phyloP scores from a whole-genome alignment of 805 yeast genomes.

The Wickerhamomyces mucosus region DNA sequence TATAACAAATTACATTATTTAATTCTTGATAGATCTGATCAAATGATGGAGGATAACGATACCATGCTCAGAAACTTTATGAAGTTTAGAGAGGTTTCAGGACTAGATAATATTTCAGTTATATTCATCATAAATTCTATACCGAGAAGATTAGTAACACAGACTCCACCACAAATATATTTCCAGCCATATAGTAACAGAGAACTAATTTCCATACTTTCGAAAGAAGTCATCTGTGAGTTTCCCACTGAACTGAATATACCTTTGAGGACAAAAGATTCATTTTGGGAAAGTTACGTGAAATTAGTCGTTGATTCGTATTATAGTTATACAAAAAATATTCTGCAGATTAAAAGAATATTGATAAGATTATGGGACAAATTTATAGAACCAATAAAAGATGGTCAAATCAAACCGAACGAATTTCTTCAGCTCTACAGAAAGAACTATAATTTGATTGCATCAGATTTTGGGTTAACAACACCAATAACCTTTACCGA shows the following conservation, averaged over 20 bases:
- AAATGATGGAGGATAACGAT: slow-evolving; percentile 15
- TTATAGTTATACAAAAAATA: slow-evolving; percentile 15
- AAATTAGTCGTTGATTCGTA: slow-evolving; percentile 17
- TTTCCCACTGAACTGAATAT: slow-evolving; percentile 8
- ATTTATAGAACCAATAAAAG: slow-evolving; percentile 12
- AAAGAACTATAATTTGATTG: slow-evolving; percentile 20
- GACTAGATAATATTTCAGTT: slow-evolving; percentile 10
- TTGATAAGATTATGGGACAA: slow-evolving; percentile 15
- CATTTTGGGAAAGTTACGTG: slow-evolving; percentile 17
- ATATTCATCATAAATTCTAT: slow-evolving; percentile 12
- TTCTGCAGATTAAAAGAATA: slow-evolving; percentile 10
- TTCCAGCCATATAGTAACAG: slow-evolving; percentile 13
- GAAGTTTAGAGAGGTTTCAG: slow-evolving; percentile 13
- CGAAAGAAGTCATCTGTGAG: slow-evolving; percentile 1
- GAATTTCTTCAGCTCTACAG: slow-evolving; percentile 21
- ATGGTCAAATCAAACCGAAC: slow-evolving; percentile 6
- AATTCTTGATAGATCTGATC: slow-evolving; percentile 17
- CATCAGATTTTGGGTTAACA: slow-evolving; percentile 24
- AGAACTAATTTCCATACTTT: slow-evolving; percentile 7
- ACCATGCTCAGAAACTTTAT: slow-evolving; percentile 10
- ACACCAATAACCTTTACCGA: slow-evolving; percentile 7
- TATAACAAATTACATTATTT: slow-evolving; percentile 14
- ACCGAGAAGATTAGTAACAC: slow-evolving; percentile 13
- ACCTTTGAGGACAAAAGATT: not conserved
- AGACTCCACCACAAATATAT: slow-evolving; percentile 10